phyloP scores from a whole-genome alignment of 192 early-diverging fungal species.

The Piromyces sp. region DNA sequence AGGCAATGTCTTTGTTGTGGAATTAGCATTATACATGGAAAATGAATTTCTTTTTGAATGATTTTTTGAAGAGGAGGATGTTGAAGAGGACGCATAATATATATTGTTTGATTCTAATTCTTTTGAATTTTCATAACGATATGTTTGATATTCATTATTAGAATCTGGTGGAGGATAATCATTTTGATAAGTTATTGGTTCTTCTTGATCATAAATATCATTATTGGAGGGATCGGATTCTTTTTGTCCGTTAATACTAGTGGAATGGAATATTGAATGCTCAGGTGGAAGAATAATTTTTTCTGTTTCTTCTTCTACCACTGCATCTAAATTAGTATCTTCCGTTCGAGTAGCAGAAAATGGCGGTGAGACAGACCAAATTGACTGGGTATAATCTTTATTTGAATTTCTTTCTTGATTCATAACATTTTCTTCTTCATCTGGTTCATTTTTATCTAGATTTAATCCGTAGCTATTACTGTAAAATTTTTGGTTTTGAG shows the following conservation, averaged over 20 bases:
- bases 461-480: background rate
- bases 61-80: background rate
- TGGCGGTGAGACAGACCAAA: background rate
- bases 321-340: background rate
- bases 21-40: background rate
- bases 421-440: background rate
- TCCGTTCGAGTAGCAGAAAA: background rate
- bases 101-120: background rate
- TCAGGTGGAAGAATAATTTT: background rate
- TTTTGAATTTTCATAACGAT: background rate
- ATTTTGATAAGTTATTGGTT: background rate
- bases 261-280: no score
- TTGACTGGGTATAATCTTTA: background rate
- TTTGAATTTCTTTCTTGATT: background rate
- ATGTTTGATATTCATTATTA: background rate
- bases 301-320: background rate
- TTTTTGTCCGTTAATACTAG: background rate
- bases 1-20: background rate
- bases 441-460: background rate
- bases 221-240: background rate
- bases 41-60: background rate
- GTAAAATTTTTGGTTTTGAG: background rate
- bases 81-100: background rate
- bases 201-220: background rate
- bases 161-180: background rate